phyloP scores from a whole-genome alignment of 2,329 filamentous ascomycete genomes.

The Blastomyces emzantsi region DNA sequence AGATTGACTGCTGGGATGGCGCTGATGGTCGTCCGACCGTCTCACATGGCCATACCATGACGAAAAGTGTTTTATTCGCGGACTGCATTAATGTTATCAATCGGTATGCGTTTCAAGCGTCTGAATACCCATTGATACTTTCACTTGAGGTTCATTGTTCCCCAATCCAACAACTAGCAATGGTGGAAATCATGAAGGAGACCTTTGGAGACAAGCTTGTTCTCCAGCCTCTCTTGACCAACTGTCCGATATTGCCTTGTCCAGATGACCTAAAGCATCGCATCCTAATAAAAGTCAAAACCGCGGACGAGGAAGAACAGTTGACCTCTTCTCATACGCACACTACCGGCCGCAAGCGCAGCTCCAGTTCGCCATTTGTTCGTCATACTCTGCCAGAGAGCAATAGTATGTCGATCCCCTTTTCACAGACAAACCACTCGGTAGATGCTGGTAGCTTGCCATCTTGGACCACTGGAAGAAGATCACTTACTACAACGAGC shows the following conservation, averaged over 20 bases:
- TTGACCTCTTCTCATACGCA: conserved; percentile 47
- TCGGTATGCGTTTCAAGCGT: conserved; percentile 84
- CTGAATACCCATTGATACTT: conserved; percentile 83
- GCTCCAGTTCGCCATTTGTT: conserved; percentile 68
- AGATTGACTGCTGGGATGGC: conserved; percentile 98
- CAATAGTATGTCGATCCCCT: conserved; percentile 31
- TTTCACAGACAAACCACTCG: conserved; percentile 44
- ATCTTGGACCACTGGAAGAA: conserved; percentile 43
- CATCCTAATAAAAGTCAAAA: conserved; percentile 90
- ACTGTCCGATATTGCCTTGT: conserved; percentile 62
- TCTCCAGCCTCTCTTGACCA: conserved; percentile 61
- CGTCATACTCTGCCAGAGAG: conserved; percentile 55
- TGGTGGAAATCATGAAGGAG: conserved; percentile 83
- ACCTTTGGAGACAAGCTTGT: conserved; percentile 75
- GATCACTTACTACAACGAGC: conserved; percentile 47
- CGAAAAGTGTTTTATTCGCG: conserved; percentile 76
- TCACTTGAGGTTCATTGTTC: conserved; percentile 95
- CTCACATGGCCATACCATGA: conserved; percentile 82
- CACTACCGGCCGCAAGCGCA: conserved; percentile 45
- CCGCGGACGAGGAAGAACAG: conserved; percentile 36
- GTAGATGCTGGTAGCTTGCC: conserved; percentile 35
- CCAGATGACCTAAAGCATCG: conserved; percentile 76
- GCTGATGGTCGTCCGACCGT: conserved; percentile 79
- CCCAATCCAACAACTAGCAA: conserved; percentile 67
- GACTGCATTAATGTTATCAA: conserved; percentile 91